phyloP scores from a whole-genome alignment of 2,329 filamentous ascomycete genomes.

The Ilyonectria robusta region DNA sequence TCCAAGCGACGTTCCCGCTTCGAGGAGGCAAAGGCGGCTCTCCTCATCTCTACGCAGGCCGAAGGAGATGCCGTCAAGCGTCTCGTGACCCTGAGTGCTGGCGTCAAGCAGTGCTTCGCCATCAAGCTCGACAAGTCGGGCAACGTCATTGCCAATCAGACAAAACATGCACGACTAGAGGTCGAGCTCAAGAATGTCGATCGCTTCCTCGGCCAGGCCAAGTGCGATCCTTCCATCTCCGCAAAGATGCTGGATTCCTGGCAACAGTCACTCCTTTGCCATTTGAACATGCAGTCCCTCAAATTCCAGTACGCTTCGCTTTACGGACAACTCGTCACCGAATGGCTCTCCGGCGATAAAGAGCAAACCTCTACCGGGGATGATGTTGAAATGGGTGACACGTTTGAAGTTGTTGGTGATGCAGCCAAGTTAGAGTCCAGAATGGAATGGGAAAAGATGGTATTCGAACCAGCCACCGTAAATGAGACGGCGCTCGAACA shows the following conservation, averaged over 20 bases:
- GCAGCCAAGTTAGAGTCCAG: conserved; percentile 56
- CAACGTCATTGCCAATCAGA: conserved; percentile 41
- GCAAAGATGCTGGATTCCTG: conserved; percentile 50
- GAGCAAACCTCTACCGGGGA: conserved; percentile 25
- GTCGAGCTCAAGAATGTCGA: conserved; percentile 56
- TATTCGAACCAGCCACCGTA: conserved; percentile 57
- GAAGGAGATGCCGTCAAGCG: conserved; percentile 50
- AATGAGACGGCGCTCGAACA: conserved; percentile 54
- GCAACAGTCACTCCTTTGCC: conserved; percentile 54
- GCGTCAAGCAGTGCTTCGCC: conserved; percentile 54
- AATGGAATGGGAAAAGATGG: conserved; percentile 60
- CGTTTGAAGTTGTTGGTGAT: conserved; percentile 58
- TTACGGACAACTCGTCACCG: conserved; percentile 62
- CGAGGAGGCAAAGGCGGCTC: conserved; percentile 52
- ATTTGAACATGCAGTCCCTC: conserved; percentile 58
- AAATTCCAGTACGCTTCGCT: conserved; percentile 61
- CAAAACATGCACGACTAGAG: conserved; percentile 48
- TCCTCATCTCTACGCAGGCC: conserved; percentile 47
- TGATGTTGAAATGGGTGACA: conserved; percentile 50
- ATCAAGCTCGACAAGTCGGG: conserved; percentile 50
- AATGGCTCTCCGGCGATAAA: conserved; percentile 58
- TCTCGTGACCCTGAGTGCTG: conserved; percentile 51
- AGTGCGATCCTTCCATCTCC: conserved; percentile 59
- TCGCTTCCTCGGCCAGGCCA: conserved; percentile 57
- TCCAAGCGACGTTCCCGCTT: conserved; percentile 57